Evolutionary conservation across 306 rosid genomes (phyloP).

Genomic region (Quercus cerris): DNA sequence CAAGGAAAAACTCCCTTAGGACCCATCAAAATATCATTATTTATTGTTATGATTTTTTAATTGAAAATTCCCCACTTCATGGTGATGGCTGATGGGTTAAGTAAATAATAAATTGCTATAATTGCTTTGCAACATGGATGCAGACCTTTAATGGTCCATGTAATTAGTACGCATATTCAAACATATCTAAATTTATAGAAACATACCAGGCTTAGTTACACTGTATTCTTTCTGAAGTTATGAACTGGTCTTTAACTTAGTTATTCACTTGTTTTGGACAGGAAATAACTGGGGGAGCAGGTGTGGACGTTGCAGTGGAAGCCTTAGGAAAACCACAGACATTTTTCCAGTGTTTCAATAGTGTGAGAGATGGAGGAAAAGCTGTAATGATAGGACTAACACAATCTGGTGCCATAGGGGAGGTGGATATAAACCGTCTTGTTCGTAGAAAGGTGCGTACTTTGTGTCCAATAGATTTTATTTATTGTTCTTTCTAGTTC

Average conservation of each 20-base stretch:
- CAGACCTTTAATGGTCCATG: not conserved
- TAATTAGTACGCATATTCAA: not conserved
- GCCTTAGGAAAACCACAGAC: constrained; percentile 91
- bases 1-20: too few species aligned
- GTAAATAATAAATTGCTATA: not conserved
- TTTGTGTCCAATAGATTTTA: not conserved
- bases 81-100: not conserved
- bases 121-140: not conserved
- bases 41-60: too few species aligned
- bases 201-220: not conserved
- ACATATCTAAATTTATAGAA: not conserved
- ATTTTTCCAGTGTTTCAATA: constrained; percentile 70
- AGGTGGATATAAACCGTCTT: constrained; percentile 87
- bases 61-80: too few species aligned
- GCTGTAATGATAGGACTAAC: constrained; percentile 95
- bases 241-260: not conserved
- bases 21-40: too few species aligned
- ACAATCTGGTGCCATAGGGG: constrained; percentile 70
- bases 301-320: constrained; percentile 93
- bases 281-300: constrained; percentile 94
- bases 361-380: constrained; percentile 96
- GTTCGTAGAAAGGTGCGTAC: constrained; percentile 82
- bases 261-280: constrained; percentile 30
- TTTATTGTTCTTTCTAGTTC: not conserved
- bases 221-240: not conserved